These are phyloP conservation scores for Aspergillus aculeatinus DNA, from an alignment of 2,329 filamentous ascomycete genomes.

Conservation along the genomic window DNA sequence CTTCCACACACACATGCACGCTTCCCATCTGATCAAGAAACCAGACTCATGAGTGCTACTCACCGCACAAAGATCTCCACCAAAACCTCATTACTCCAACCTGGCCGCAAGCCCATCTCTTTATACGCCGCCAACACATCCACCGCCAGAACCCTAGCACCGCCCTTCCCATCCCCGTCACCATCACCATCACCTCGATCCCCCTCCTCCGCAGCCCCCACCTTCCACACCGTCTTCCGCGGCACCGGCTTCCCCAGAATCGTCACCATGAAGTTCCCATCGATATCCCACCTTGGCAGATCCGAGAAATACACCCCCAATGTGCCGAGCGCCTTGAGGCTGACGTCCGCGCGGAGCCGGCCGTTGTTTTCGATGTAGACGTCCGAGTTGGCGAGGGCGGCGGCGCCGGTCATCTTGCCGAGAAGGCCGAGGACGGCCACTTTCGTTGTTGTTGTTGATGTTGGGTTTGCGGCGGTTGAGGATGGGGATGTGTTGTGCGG, in stretches of 20 bases:
- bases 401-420: slow-evolving; percentile 85
- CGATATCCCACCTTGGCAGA: slow-evolving; percentile 60
- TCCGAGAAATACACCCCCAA: slow-evolving; percentile 73
- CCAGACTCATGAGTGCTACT: no score
- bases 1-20: no score
- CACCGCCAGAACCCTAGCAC: slow-evolving; percentile 66
- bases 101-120: slow-evolving; percentile 65
- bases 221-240: slow-evolving; percentile 60
- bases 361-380: slow-evolving; percentile 60
- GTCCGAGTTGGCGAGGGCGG: slow-evolving; percentile 67
- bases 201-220: slow-evolving; percentile 19
- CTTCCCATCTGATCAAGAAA: no score
- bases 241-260: slow-evolving; percentile 73
- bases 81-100: slow-evolving; percentile 78
- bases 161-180: slow-evolving; percentile 28
- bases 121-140: slow-evolving; percentile 77
- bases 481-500: slow-evolving; percentile 23
- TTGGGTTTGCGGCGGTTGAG: background rate
- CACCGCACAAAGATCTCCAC: slow-evolving; percentile 60
- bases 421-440: slow-evolving; percentile 75
- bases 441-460: slow-evolving; percentile 19
- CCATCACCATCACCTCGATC: no score
- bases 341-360: slow-evolving; percentile 63
- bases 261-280: slow-evolving; percentile 69
- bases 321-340: slow-evolving; percentile 74